Percentiles rank a stretch among this genome's conserved stretches.
Conservation (phyloP, 2,329 filamentous ascomycete species). For the Calonectria crousiana region DNA sequence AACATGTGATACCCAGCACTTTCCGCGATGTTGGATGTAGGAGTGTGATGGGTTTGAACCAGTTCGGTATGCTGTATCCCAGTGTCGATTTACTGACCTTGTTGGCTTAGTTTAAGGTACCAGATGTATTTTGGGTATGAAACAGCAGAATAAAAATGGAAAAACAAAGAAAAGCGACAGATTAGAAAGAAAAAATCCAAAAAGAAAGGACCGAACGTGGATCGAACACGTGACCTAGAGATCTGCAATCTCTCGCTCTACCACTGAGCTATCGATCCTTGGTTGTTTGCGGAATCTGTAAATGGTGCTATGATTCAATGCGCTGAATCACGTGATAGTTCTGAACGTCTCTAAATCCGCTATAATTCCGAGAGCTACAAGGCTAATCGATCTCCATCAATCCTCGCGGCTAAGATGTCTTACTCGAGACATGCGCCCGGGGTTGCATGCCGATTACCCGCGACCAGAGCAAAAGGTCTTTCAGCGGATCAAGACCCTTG, state of each 20-base stretch:
- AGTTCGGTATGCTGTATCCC: background rate
- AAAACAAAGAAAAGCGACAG: background rate
- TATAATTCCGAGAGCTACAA: background rate
- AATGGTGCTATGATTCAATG: background rate
- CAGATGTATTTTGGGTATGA: too few species aligned
- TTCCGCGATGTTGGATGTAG: background rate
- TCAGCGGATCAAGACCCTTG: background rate
- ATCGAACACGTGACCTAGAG: slow-evolving; percentile 10
- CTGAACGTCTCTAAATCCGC: background rate
- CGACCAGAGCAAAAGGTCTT: background rate
- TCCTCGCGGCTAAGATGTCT: background rate
- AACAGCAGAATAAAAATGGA: background rate
- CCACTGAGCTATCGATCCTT: slow-evolving; percentile 6
- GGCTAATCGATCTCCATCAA: background rate
- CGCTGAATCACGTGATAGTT: background rate
- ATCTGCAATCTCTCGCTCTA: slow-evolving; percentile 13
- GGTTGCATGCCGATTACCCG: background rate
- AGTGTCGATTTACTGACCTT: background rate
- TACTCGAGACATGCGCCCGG: background rate
- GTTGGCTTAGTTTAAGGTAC: background rate
- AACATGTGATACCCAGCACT: background rate
- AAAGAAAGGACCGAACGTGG: slow-evolving; percentile 8
- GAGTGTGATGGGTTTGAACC: background rate
- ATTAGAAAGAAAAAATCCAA: background rate
- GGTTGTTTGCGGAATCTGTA: background rate